Conservation (phyloP, 495 filamentous ascomycete genomes). For the Aspergillus nanangensis region DNA sequence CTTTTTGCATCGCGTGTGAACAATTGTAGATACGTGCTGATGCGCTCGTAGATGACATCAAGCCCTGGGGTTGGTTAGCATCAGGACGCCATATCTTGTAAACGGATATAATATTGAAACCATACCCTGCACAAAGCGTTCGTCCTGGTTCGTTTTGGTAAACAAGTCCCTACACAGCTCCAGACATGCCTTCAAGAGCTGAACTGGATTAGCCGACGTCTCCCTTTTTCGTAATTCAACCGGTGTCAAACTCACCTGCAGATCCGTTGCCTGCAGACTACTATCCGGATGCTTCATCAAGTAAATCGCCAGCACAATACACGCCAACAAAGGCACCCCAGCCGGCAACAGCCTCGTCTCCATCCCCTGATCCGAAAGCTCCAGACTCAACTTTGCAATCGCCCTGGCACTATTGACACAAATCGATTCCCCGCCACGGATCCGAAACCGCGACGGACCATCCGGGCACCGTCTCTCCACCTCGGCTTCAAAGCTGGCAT, state of each 20-base stretch:
- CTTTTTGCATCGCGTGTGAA: too few species aligned
- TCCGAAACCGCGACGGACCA: conserved; percentile 5
- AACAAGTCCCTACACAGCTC: conserved; percentile 2
- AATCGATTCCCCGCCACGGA: conserved; percentile 7
- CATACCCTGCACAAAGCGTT: conserved; percentile 3
- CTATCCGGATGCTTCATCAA: conserved; percentile 10
- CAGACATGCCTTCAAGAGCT: conserved; percentile 10
- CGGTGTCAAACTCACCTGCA: neutral
- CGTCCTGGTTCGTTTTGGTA: conserved; percentile 2
- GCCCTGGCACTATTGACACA: conserved; percentile 11
- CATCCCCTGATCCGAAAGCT: neutral
- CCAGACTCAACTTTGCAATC: conserved; percentile 13
- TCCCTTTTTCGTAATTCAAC: neutral
- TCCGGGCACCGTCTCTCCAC: conserved; percentile 1
- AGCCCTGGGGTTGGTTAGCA: too few species aligned
- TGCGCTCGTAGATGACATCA: too few species aligned
- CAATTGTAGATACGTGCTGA: too few species aligned
- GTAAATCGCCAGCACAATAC: conserved; percentile 11
- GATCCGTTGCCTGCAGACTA: conserved; percentile 5
- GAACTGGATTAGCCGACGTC: neutral
- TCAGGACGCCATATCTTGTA: too few species aligned
- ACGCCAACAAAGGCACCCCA: conserved; percentile 1
- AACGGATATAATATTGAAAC: neutral
- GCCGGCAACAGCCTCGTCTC: conserved; percentile 6
- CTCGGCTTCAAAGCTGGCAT: conserved; percentile 5